Conservation (phyloP, 495 filamentous ascomycete species). For the Xylaria flabelliformis region DNA sequence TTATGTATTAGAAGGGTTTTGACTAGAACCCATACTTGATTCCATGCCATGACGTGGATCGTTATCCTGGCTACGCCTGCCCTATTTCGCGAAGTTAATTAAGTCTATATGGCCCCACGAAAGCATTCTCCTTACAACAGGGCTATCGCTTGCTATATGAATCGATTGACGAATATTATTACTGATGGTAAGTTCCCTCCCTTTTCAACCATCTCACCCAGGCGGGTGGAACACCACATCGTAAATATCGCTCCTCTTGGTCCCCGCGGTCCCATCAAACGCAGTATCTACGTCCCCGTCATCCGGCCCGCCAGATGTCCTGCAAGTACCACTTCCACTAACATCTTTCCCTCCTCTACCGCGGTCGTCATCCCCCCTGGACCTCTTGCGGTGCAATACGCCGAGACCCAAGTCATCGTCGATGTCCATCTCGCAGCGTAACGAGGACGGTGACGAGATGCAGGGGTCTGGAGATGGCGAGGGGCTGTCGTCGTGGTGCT, state of each 20-base stretch:
- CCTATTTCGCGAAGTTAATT: background rate
- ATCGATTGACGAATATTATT: background rate
- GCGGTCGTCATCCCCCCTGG: background rate
- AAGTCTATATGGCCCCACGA: background rate
- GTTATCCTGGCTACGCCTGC: background rate
- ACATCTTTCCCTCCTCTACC: constrained; percentile 24
- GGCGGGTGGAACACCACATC: constrained; percentile 35
- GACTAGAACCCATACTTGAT: background rate
- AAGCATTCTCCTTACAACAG: background rate
- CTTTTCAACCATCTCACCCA: background rate
- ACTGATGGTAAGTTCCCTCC: background rate
- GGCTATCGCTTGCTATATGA: background rate
- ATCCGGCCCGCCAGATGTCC: background rate
- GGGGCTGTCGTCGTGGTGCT: constrained; percentile 44
- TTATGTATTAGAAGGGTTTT: constrained; percentile 1
- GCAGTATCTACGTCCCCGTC: background rate
- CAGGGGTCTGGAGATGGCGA: constrained; percentile 72
- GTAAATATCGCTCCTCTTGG: constrained; percentile 39
- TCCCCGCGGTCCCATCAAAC: background rate
- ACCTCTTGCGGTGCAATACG: background rate
- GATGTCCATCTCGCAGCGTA: constrained; percentile 55
- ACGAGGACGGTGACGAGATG: constrained; percentile 66
- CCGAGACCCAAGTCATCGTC: constrained; percentile 14
- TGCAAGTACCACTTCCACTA: background rate
- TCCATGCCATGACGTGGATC: background rate